Base-by-base conservation (phyloP, 192 early-diverging fungal genomes). In the Linderina pennispora region DNA sequence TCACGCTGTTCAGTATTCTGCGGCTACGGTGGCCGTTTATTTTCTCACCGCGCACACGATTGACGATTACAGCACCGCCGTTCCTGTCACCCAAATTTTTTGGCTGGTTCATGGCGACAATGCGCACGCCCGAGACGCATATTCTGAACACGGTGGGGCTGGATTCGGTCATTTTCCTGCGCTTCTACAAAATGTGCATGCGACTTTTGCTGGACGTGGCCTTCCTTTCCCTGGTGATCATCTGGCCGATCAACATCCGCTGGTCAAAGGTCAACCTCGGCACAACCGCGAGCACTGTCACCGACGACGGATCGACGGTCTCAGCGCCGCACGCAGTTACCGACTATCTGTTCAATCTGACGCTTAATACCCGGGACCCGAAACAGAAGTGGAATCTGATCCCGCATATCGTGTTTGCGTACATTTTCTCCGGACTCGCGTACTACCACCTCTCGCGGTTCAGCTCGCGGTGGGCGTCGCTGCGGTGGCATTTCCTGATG, bases 401-500 rank as follows among this genome's bases (percentile, higher is more conserved):
- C 26, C 46, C 58, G 16, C 73, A 75, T 22, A 65, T 75, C 3
- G 53, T 69, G 18, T 75, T 75, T 35, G 65, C 46, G 5, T 69
- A 75, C 34, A 36, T 69, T 32, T 75, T 75, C 40, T 69, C 73
- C 7, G 52, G 53, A 0, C 45, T 75, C 19, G 73, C 66, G 8
- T 75, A 69, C 62, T 75, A 69, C 56, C 65, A 69, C 34, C 51
- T 75, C 2, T 53, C 62, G 3, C 55, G 57, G 43, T 75, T 69
- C 57, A 62, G 61, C 39, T 75, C 62, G 9, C 62, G 62, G 8
- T 75, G 61, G 59, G 57, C 65, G 13, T 68, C 73, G 13, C 48
- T 75, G 41, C 73, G 73, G 18, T 75, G 73, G 73, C 73, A 75
- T 32, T 75, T 69, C 43, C 55, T 75, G 34, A 59, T 68, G 56